These are phyloP conservation scores for Acacia concinna DNA, from an alignment of 331 rosid genomes.

Conservation along the genomic window DNA sequence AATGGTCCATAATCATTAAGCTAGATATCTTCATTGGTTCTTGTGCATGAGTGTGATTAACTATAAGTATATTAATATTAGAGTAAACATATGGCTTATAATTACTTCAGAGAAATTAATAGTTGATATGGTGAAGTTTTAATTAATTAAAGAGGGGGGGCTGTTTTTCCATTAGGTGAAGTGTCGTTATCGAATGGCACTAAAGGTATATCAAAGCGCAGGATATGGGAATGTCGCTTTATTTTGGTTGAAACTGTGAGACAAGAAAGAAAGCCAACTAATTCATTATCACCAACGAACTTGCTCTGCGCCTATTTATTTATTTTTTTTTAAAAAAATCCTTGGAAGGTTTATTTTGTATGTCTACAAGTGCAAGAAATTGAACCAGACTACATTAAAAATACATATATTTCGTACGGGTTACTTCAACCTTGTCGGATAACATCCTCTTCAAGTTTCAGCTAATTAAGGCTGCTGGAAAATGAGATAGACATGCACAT, in stretches of 20 bases:
- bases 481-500: neutral
- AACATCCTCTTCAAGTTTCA: neutral
- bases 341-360: slow-evolving; percentile 23
- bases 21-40: neutral
- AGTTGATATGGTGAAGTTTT: neutral
- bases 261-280: slow-evolving; percentile 24
- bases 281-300: slow-evolving; percentile 32
- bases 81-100: neutral
- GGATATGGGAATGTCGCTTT: slow-evolving; percentile 14
- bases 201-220: slow-evolving; percentile 24
- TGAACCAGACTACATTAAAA: slow-evolving; percentile 21
- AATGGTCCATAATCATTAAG: slow-evolving; percentile 17
- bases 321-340: too few relatives aligned
- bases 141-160: neutral
- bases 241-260: slow-evolving; percentile 36
- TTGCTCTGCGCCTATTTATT: slow-evolving; percentile 22
- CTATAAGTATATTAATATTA: neutral
- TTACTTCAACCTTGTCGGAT: slow-evolving; percentile 40
- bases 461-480: neutral
- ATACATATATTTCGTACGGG: slow-evolving; percentile 30
- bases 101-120: slow-evolving; percentile 10
- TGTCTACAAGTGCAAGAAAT: slow-evolving; percentile 24
- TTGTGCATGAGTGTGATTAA: neutral
- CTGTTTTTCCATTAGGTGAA: slow-evolving; percentile 34
- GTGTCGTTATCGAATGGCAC: slow-evolving; percentile 38